These are phyloP conservation scores for Dictyostelium discoideum DNA, from an alignment of 78 protist species.

Conservation along the genomic window DNA sequence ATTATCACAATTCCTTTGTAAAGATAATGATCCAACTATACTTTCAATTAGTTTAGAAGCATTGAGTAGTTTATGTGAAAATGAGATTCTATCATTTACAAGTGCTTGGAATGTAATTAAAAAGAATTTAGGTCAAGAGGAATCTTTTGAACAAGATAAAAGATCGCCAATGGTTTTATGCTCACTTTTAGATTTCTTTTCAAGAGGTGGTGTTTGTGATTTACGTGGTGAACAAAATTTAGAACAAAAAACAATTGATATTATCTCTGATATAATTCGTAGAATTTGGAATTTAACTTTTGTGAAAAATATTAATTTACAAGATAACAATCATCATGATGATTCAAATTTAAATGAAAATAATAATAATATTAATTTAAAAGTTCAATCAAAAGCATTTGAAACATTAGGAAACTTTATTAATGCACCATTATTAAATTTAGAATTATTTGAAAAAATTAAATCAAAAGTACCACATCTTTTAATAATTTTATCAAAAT, in stretches of 20 bases:
- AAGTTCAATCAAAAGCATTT: slow-evolving; percentile 9
- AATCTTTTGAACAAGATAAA: neutral
- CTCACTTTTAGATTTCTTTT: slow-evolving; percentile 32
- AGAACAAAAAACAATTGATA: slow-evolving; percentile 43
- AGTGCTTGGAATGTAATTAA: slow-evolving; percentile 74
- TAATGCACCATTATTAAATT: neutral
- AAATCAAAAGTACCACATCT: neutral
- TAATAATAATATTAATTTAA: neutral
- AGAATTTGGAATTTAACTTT: slow-evolving; percentile 21
- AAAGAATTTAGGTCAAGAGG: slow-evolving; percentile 40
- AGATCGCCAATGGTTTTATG: slow-evolving; percentile 6
- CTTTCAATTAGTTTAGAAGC: slow-evolving; percentile 39
- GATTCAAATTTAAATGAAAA: too few species aligned
- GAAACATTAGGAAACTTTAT: neutral
- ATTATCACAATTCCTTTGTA: slow-evolving; percentile 41
- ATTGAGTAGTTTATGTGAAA: slow-evolving; percentile 18
- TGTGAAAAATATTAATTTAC: neutral
- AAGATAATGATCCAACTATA: slow-evolving; percentile 42
- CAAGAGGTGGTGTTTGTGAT: slow-evolving; percentile 23
- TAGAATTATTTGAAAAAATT: neutral
- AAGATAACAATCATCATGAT: too few species aligned
- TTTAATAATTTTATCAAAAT: neutral
- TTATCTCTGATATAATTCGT: slow-evolving; percentile 7
- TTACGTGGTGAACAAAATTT: neutral
- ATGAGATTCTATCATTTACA: slow-evolving; percentile 24